Percentiles rank a stretch among this genome's conserved stretches.
Conservation (phyloP, 108 stramenopile species). For the Aurantiochytrium sp. region DNA sequence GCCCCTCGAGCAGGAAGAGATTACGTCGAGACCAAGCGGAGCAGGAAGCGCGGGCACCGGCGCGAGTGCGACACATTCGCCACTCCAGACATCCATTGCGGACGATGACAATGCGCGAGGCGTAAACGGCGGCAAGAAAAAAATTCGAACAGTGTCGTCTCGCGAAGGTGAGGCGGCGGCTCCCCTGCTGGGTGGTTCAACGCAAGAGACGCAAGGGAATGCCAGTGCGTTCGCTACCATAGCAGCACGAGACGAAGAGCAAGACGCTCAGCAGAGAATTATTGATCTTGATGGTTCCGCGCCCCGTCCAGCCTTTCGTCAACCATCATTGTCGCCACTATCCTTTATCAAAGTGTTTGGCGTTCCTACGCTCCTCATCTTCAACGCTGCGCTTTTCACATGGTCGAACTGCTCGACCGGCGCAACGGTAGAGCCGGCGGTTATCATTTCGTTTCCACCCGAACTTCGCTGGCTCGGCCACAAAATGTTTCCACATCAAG, state of each 20-base stretch:
- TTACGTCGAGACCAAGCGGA: neutral
- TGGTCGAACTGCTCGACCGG: conserved; percentile 19
- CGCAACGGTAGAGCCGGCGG: neutral
- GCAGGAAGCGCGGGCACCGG: too few species aligned
- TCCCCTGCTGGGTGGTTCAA: too few species aligned
- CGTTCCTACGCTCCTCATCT: neutral
- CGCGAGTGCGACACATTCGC: too few species aligned
- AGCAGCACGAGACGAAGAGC: too few species aligned
- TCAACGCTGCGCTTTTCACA: neutral
- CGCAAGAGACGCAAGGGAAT: too few species aligned
- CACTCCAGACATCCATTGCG: too few species aligned
- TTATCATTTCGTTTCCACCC: neutral
- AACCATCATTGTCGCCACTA: neutral
- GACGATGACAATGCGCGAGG: too few species aligned
- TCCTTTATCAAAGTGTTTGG: neutral
- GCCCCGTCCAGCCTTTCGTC: neutral
- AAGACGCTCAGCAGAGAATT: neutral
- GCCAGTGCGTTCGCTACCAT: too few species aligned
- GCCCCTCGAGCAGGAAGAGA: neutral
- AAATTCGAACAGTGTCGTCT: too few species aligned
- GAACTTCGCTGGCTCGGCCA: neutral
- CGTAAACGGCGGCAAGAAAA: too few species aligned
- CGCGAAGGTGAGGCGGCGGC: too few species aligned
- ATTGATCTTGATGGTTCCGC: neutral
- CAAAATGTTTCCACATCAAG: neutral